Base-by-base conservation (phyloP, 1,139 yeast genomes). In the Blastobotrys arbuscula region DNA sequence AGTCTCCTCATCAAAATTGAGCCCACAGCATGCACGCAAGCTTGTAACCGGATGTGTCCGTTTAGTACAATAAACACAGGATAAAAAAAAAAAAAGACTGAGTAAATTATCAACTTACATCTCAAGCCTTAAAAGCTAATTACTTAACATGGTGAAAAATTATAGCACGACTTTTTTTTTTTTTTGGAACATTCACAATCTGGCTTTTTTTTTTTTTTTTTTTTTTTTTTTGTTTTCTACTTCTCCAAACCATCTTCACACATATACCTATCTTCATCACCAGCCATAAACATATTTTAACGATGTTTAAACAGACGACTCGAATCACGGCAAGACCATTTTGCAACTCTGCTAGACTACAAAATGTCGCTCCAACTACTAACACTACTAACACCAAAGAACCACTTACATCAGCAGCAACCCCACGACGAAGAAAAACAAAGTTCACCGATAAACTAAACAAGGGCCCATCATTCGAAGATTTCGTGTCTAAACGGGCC, bases 381-480 rank as follows among this genome's bases (percentile, higher is more conserved):
- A 26, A 19, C 31, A 26, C 49, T 24, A 26, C 23, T 26, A 28
- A 3, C 3, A n/a, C 44, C 35, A 36, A 44, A 18, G 41, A 33
- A 33, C 6, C 39, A 8, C 18, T 44, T 12, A 31, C 48, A 12
- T 13, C 52, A 30, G 36, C 16, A 8, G 12, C 34, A n/a, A 46
- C 15, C 4, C 47, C 15, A 33, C 61, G 76, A 60, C 76, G 84
- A 63, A 70, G 79, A 56, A 66, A 73, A 35, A 83, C 94, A 1
- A 70, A 72, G 16, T 84, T 90, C 66, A 74, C 87, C 3, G 94
- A 87, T 59, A 72, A 75, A 48, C 70, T 90, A 53, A 86, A 82
- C 61, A 75, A 78, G 55, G 98, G 98, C 1, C 98, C 98, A 1
- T 82, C 95, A 0, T 92, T 92, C 65, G 97, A 85, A 49, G 98